These are phyloP conservation scores for Coemansia sp. DNA, from an alignment of 192 early-diverging fungal genomes.

Conservation along the genomic window DNA sequence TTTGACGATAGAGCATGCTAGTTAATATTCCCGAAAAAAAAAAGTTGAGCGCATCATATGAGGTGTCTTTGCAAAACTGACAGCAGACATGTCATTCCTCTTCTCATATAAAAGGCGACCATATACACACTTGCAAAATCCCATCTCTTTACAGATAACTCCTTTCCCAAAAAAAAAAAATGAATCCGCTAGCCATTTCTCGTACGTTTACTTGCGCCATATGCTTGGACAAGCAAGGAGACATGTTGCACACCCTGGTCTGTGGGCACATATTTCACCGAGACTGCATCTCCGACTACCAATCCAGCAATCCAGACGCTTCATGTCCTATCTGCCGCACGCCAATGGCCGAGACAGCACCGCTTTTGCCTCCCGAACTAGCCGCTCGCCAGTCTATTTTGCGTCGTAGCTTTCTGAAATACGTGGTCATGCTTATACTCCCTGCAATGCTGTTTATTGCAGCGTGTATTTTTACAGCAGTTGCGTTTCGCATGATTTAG, in stretches of 20 bases:
- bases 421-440: slow-evolving; percentile 1
- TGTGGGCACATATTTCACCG: slow-evolving; percentile 20
- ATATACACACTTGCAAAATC: too few species aligned
- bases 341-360: slow-evolving; percentile 7
- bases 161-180: too few species aligned
- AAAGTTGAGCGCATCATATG: too few species aligned
- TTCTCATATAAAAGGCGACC: too few species aligned
- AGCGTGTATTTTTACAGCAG: neutral
- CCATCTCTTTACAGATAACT: too few species aligned
- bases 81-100: too few species aligned
- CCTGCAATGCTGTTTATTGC: slow-evolving; percentile 3
- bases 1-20: too few species aligned
- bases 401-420: neutral
- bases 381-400: neutral
- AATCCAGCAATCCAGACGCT: slow-evolving; percentile 1
- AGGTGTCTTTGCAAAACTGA: too few species aligned
- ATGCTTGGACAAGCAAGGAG: slow-evolving; percentile 8
- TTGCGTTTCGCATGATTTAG: too few species aligned
- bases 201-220: slow-evolving; percentile 5
- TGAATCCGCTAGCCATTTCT: neutral
- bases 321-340: slow-evolving; percentile 16
- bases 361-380: slow-evolving; percentile 1
- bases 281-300: slow-evolving; percentile 13
- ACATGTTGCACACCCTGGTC: slow-evolving; percentile 1
- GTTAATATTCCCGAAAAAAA: too few species aligned